Percentiles rank a stretch among this genome's conserved stretches.
phyloP scores from a whole-genome alignment of 148 eudicot species.

The Silene latifolia region DNA sequence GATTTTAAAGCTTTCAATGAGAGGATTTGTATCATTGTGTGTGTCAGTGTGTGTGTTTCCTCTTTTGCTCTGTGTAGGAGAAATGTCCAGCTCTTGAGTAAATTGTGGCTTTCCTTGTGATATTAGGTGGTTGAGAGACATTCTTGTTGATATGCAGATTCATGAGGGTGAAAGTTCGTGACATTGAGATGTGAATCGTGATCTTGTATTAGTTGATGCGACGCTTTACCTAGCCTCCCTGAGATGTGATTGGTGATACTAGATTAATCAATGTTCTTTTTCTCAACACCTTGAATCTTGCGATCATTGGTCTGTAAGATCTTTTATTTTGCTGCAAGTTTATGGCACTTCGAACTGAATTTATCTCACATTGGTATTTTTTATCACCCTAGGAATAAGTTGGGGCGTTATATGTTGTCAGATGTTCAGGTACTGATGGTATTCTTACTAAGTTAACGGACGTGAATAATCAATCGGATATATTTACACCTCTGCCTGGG shows the following conservation, averaged over 20 bases:
- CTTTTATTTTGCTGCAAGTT: too few species aligned
- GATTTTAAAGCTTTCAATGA: not conserved
- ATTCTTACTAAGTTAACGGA: too few species aligned
- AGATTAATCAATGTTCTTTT: not conserved
- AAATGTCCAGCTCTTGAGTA: not conserved
- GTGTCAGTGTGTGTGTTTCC: not conserved
- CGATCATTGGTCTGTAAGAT: not conserved
- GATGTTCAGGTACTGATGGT: too few species aligned
- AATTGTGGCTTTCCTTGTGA: not conserved
- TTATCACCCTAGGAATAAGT: too few species aligned
- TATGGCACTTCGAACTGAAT: too few species aligned
- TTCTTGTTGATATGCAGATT: slow-evolving; percentile 11
- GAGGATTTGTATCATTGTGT: too few species aligned
- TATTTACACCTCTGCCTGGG: too few species aligned
- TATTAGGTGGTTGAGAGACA: slow-evolving; percentile 15
- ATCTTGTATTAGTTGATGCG: slow-evolving; percentile 14
- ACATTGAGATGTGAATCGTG: slow-evolving; percentile 1
- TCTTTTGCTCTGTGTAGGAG: not conserved
- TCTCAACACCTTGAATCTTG: not conserved
- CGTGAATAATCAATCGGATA: too few species aligned
- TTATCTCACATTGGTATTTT: too few species aligned
- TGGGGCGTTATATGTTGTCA: too few species aligned
- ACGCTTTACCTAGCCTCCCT: not conserved
- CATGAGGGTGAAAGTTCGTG: slow-evolving; percentile 17
- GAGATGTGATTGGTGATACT: slow-evolving; percentile 2